Base-by-base conservation (phyloP, 805 yeast genomes). In the Saccharomyces paradoxus region DNA sequence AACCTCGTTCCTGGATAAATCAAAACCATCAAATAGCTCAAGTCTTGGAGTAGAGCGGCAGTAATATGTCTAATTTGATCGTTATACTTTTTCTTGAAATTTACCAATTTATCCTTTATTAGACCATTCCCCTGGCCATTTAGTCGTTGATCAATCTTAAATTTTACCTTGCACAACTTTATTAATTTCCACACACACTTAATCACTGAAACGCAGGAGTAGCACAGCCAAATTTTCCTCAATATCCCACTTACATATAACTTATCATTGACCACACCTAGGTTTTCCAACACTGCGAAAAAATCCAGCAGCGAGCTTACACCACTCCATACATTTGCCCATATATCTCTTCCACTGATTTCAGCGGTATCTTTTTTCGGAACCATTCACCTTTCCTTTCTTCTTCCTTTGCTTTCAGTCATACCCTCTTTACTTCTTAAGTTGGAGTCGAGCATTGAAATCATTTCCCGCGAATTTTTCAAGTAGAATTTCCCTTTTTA, bases 31-130 rank as follows among this genome's bases (percentile, higher is more conserved):
- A 67, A 55, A 52, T 68, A 66, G 17, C 62, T 50, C 4, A 63
- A 30, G 30, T 56, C 58, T 56, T 68, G 72, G 3, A 64, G 8
- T 1, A 68, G 53, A 24, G 66, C 70, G n/a, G 67, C 51, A 4
- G 61, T 13, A 5, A 53, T 51, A 37, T 61, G 56, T 37, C 50
- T 57, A 17, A 67, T 52, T 8, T 55, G 49, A 8, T n/a, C 10
- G 31, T 58, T 55, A 48, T 65, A 57, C 26, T 56, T 55, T 7
- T 52, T 41, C 4, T 62, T 28, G 29, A 50, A 50, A 7, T 48
- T 50, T 4, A 51, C 41, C 27, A 64, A 50, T 53, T 65, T 66
- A 9, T 57, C 62, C 32, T n/a, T 51, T 21, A 66, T 46, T 2
- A 62, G 56, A 14, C 55, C 58, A 51, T 58, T 58, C 4, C 63